Percentiles rank a stretch among this genome's conserved stretches.
These are phyloP conservation scores for Breynia disticha DNA, from an alignment of 441 rosid genomes.

Conservation along the genomic window DNA sequence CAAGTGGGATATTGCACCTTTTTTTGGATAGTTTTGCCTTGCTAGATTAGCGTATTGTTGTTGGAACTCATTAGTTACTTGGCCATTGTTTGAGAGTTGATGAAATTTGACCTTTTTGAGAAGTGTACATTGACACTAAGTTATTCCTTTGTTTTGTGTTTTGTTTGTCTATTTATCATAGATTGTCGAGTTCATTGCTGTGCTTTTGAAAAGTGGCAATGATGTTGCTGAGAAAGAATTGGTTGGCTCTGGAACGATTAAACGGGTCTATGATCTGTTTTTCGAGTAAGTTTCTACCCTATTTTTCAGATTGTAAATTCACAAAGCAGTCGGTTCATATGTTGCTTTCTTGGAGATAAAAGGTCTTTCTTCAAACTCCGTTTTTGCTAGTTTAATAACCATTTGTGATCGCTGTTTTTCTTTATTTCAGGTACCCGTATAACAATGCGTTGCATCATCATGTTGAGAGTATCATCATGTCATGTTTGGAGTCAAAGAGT, in stretches of 20 bases:
- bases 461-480: slow-evolving; percentile 73
- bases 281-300: slow-evolving; percentile 57
- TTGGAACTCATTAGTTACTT: too few species aligned
- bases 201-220: slow-evolving; percentile 65
- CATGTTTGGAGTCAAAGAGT: slow-evolving; percentile 77
- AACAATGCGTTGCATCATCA: slow-evolving; percentile 95
- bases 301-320: slow-evolving; percentile 7
- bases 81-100: too few species aligned
- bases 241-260: slow-evolving; percentile 72
- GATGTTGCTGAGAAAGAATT: slow-evolving; percentile 79
- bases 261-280: slow-evolving; percentile 71
- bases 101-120: not conserved
- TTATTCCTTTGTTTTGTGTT: not conserved
- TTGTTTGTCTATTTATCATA: slow-evolving; percentile 15
- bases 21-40: too few species aligned
- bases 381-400: slow-evolving; percentile 7
- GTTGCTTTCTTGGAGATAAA: not conserved
- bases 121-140: not conserved
- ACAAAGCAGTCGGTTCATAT: not conserved
- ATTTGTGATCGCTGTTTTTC: slow-evolving; percentile 12
- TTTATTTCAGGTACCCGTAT: slow-evolving; percentile 70
- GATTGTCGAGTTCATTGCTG: slow-evolving; percentile 93
- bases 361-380: not conserved
- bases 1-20: not conserved
- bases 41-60: too few species aligned